phyloP scores from a whole-genome alignment of 768 basidiomycete species.

The Pleurotus giganteus region DNA sequence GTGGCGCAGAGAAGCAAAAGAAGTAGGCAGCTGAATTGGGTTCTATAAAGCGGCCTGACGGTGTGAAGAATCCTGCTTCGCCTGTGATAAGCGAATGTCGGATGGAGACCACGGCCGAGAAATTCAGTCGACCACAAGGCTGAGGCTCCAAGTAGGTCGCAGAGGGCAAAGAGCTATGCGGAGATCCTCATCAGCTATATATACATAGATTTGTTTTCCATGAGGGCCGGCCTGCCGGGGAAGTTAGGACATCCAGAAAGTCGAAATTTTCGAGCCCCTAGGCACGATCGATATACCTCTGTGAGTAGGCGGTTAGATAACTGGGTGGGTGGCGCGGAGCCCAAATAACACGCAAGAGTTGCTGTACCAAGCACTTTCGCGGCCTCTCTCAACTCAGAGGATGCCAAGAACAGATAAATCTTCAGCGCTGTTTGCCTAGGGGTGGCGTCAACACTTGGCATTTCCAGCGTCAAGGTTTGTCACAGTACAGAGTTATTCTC shows the following conservation, averaged over 20 bases:
- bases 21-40: conserved; percentile 11
- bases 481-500: too few species aligned
- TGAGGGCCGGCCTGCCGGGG: too few species aligned
- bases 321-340: neutral
- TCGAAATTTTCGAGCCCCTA: neutral
- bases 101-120: neutral
- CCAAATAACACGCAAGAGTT: neutral
- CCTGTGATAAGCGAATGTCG: conserved; percentile 6
- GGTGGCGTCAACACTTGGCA: too few species aligned
- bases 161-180: neutral
- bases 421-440: too few species aligned
- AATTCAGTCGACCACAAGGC: neutral
- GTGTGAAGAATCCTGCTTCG: neutral
- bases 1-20: conserved; percentile 11
- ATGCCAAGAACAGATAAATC: neutral
- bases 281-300: neutral
- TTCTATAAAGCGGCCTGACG: conserved; percentile 2
- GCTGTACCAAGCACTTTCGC: too few species aligned
- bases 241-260: too few species aligned
- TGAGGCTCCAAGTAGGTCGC: neutral
- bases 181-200: neutral
- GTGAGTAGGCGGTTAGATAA: neutral
- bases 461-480: too few species aligned
- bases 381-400: neutral
- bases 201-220: neutral